Base-by-base conservation (phyloP, 139 green algal genomes). In the Auxenochlorella pyrenoidosa region DNA sequence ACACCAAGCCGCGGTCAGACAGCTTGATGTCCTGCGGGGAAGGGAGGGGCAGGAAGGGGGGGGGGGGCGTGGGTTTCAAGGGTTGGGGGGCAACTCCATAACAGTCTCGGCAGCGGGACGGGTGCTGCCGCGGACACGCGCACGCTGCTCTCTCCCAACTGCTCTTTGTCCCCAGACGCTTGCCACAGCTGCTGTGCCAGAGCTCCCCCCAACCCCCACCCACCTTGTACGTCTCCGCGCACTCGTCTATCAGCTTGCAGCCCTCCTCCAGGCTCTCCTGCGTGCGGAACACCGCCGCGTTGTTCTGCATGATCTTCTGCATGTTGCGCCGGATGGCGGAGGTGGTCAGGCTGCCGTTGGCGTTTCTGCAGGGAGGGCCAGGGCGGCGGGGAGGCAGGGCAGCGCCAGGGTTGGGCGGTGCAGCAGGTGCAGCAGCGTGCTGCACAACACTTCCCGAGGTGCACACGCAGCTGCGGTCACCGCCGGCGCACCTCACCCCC, bases 271-370 rank as follows among this genome's bases (percentile, higher is more conserved):
- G 90, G 0, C 95, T 96, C 86, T 97, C 94, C 92, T 98, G 91
- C 76, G 96, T 98, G 40, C 97, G 89, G 95, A 99, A 99, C 77
- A 99, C 97, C 0, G 97, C 98, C 16, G 98, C 98, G 89, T 99
- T 93, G 88, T 96, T 97, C 93, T 98, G 96, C 96, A 98, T 98
- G 87, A 95, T 92, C 54, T 85, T 90, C 91, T 98, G 96, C 95
- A 99, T 97, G 71, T 94, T 95, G 80, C 92, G 89, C 22, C 98
- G 92, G 38, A 99, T 94, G 82, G 94, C 73, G 24, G 95, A 91
- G 5, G 96, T 98, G 85, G 90, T 86, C 87, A 95, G 87, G 84
- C 44, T 90, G 86, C 98, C 98, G 72, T 93, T 96, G 83, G 94
- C 86, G 86, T 97, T 95, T 77, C 73, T 83, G 82, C 68, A 40